These are phyloP conservation scores for Oenanthe sinensis DNA, from an alignment of 129 eudicot genomes.

Conservation along the genomic window DNA sequence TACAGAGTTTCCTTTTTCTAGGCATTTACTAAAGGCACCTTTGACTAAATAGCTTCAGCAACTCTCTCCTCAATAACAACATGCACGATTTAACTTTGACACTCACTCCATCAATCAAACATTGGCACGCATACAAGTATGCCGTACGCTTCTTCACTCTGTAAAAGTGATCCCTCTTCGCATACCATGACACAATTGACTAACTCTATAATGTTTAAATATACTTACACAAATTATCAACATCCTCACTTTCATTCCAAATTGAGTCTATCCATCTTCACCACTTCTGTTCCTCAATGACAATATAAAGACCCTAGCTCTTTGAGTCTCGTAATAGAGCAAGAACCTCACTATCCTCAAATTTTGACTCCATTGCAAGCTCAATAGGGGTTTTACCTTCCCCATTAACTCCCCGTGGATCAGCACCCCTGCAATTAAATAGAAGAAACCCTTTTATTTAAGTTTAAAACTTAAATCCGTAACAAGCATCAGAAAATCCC, in stretches of 20 bases:
- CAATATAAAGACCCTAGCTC: constrained; percentile 21
- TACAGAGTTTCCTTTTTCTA: neutral
- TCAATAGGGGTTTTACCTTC: constrained; percentile 61
- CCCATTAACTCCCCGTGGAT: constrained; percentile 48
- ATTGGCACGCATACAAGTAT: neutral
- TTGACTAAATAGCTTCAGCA: constrained; percentile 14
- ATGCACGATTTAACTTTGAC: neutral
- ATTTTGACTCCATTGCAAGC: constrained; percentile 58
- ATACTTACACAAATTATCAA: constrained; percentile 7
- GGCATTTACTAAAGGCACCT: neutral
- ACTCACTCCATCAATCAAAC: neutral
- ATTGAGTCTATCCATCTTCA: constrained; percentile 2
- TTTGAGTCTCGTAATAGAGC: constrained; percentile 40
- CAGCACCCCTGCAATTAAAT: constrained; percentile 60
- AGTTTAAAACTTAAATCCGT: neutral
- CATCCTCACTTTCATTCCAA: constrained; percentile 2
- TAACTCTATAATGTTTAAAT: neutral
- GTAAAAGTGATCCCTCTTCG: neutral
- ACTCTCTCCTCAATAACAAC: constrained; percentile 6
- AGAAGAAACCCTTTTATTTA: neutral
- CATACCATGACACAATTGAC: constrained; percentile 4
- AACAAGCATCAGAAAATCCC: neutral
- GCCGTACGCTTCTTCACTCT: constrained; percentile 5
- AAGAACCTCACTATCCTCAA: constrained; percentile 66
- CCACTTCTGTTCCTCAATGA: neutral